Conservation (phyloP, 108 stramenopile genomes). For the Cyclotella cryptica region DNA sequence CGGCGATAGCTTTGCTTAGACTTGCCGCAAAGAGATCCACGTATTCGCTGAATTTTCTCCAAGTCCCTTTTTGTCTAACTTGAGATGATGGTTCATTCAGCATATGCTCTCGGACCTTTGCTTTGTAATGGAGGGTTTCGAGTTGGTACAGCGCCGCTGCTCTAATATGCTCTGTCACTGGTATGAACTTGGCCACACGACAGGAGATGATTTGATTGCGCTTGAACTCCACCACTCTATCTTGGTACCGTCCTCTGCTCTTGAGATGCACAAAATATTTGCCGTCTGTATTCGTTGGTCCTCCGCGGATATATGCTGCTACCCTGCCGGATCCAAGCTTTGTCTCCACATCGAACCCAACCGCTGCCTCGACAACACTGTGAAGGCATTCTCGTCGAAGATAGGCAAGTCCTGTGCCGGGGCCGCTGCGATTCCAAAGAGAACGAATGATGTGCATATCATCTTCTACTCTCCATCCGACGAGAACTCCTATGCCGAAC, state of each 20-base stretch:
- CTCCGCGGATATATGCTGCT: slow-evolving; percentile 66
- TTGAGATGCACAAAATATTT: slow-evolving; percentile 64
- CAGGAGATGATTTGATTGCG: slow-evolving; percentile 71
- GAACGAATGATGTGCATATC: slow-evolving; percentile 85
- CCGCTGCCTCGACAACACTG: slow-evolving; percentile 69
- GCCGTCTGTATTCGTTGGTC: slow-evolving; percentile 60
- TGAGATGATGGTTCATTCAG: slow-evolving; percentile 17
- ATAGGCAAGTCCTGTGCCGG: slow-evolving; percentile 73
- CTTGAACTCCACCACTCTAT: slow-evolving; percentile 57
- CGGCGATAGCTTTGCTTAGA: slow-evolving; percentile 80
- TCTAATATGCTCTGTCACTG: slow-evolving; percentile 80
- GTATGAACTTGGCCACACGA: slow-evolving; percentile 77
- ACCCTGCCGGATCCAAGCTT: slow-evolving; percentile 68
- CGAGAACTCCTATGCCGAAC: slow-evolving; percentile 87
- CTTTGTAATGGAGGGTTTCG: slow-evolving; percentile 75
- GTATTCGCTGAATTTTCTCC: slow-evolving; percentile 69
- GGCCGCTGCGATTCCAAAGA: slow-evolving; percentile 79
- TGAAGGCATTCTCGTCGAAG: slow-evolving; percentile 75
- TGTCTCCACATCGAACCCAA: slow-evolving; percentile 85
- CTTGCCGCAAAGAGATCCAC: slow-evolving; percentile 77
- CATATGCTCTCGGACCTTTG: slow-evolving; percentile 55
- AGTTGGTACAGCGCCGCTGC: slow-evolving; percentile 82
- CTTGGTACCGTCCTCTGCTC: slow-evolving; percentile 39
- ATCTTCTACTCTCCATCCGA: slow-evolving; percentile 91
- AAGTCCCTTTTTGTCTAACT: slow-evolving; percentile 37